These are phyloP conservation scores for Hsuehochloa calcarea DNA, from an alignment of 176 grass and related monocot species.

Conservation along the genomic window DNA sequence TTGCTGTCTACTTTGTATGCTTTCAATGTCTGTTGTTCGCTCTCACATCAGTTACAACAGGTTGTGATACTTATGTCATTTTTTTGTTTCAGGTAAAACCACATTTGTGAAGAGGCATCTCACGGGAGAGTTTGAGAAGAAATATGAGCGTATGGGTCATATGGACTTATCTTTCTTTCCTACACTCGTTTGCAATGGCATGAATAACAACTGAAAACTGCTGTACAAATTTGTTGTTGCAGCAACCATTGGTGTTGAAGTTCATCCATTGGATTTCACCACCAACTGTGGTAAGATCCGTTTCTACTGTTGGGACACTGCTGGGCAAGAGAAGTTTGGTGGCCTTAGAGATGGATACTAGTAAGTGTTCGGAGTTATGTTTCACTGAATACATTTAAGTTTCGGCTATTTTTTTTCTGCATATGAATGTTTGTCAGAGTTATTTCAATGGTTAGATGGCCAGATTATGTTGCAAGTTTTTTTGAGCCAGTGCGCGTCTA, in stretches of 20 bases:
- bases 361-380: conserved; percentile 37
- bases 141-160: conserved; percentile 62
- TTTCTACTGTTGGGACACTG: conserved; percentile 93
- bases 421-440: background rate
- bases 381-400: background rate
- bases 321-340: conserved; percentile 86
- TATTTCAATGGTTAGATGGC: background rate
- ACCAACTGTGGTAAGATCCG: conserved; percentile 87
- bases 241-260: conserved; percentile 93
- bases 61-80: background rate
- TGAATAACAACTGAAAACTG: background rate
- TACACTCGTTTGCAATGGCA: background rate
- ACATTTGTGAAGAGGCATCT: conserved; percentile 98
- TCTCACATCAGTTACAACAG: too few species aligned
- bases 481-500: background rate
- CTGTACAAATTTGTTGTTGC: background rate
- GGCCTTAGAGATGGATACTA: conserved; percentile 92
- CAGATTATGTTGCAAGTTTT: too few species aligned
- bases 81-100: conserved; percentile 61
- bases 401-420: background rate
- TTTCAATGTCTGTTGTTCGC: background rate
- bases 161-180: background rate
- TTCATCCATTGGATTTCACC: conserved; percentile 82
- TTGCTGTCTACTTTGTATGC: background rate
- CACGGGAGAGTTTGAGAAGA: conserved; percentile 84